Conservation (phyloP, 2,329 filamentous ascomycete genomes). For the Dendryphion nanum region DNA sequence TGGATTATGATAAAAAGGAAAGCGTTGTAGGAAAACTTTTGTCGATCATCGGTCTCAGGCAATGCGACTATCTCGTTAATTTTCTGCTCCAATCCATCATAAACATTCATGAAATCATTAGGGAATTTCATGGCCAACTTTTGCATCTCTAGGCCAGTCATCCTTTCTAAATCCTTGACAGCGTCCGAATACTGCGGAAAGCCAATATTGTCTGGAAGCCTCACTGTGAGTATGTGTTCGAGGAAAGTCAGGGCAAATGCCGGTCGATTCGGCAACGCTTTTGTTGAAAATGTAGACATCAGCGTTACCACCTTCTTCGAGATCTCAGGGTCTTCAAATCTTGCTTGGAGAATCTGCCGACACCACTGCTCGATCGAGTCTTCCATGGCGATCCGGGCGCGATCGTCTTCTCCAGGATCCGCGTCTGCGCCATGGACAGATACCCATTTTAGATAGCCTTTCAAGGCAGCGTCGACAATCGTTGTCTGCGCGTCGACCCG, state of each 20-base stretch:
- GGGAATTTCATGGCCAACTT: constrained; percentile 87
- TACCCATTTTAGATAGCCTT: constrained; percentile 84
- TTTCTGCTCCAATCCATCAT: constrained; percentile 80
- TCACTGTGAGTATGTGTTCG: constrained; percentile 84
- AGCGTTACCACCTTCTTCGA: constrained; percentile 78
- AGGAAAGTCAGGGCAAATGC: constrained; percentile 85
- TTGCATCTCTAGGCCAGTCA: constrained; percentile 85
- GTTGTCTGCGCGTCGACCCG: constrained; percentile 86
- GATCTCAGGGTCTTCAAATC: constrained; percentile 80
- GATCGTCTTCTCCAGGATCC: constrained; percentile 52
- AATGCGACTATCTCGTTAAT: constrained; percentile 77
- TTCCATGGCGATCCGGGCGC: constrained; percentile 58
- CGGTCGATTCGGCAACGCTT: constrained; percentile 72
- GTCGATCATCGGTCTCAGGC: constrained; percentile 73
- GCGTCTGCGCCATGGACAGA: constrained; percentile 50
- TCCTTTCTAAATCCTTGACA: constrained; percentile 81
- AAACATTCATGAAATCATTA: constrained; percentile 83
- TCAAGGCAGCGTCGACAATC: constrained; percentile 83
- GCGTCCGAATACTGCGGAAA: constrained; percentile 78
- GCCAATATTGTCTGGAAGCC: constrained; percentile 69
- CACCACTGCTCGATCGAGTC: constrained; percentile 70
- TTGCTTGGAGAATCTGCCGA: constrained; percentile 65
- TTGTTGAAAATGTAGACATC: constrained; percentile 80
- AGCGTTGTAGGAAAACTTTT: constrained; percentile 81
- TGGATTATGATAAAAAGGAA: constrained; percentile 95